Evolutionary conservation across 2,329 filamentous ascomycete species (phyloP).

Genomic region (Ceratocystis diversiconidia): DNA sequence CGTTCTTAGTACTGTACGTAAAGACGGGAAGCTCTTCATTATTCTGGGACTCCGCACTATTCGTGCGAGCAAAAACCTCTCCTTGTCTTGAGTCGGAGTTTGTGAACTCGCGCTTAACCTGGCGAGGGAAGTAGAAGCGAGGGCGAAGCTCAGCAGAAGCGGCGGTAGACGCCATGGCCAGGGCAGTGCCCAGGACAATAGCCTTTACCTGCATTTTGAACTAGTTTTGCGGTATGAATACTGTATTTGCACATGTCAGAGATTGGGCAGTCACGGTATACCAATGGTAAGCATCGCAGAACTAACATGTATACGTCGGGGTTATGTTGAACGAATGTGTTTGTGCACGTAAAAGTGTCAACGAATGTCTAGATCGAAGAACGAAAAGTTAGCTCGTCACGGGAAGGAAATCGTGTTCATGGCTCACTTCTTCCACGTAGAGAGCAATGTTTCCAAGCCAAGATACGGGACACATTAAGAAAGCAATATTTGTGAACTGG

Average conservation of each 20-base stretch:
- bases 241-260: neutral
- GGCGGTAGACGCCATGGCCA: conserved; percentile 35
- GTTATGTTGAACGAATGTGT: conserved; percentile 36
- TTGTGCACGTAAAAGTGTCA: conserved; percentile 42
- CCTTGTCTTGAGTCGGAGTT: conserved; percentile 31
- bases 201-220: conserved; percentile 37
- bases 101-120: conserved; percentile 38
- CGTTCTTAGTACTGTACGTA: conserved; percentile 1
- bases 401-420: too few relatives aligned
- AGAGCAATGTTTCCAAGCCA: too few relatives aligned
- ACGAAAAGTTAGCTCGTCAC: neutral
- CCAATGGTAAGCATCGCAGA: too few relatives aligned
- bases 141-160: conserved; percentile 33
- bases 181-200: conserved; percentile 31
- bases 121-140: conserved; percentile 43
- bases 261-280: neutral
- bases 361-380: conserved; percentile 30
- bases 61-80: conserved; percentile 21
- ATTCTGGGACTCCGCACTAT: neutral
- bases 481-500: too few relatives aligned
- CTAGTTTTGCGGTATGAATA: neutral
- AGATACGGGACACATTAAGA: too few relatives aligned
- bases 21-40: neutral
- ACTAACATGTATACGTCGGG: conserved; percentile 30
- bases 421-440: too few relatives aligned